phyloP scores from a whole-genome alignment of 441 rosid genomes.

The Pelargonium fulgidum region DNA sequence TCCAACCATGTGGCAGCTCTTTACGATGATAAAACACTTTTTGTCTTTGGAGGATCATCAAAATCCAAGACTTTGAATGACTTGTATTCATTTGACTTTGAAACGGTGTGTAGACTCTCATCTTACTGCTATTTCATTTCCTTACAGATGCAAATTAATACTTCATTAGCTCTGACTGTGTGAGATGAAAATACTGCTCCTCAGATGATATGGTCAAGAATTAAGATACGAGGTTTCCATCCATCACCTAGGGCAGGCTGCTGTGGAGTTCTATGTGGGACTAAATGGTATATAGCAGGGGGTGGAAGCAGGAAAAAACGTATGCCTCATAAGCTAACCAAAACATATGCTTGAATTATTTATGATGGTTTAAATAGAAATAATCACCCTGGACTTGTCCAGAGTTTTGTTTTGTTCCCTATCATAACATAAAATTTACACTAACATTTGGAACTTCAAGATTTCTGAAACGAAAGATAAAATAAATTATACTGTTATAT shows the following conservation, averaged over 20 bases:
- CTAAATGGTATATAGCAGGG: conserved; percentile 92
- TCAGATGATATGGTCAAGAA: conserved; percentile 96
- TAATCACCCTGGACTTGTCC: not conserved
- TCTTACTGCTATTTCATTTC: conserved; percentile 11
- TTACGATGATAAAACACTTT: conserved; percentile 68
- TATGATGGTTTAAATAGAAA: not conserved
- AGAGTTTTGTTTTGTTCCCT: not conserved
- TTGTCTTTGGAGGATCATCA: conserved; percentile 80
- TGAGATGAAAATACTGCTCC: conserved; percentile 19
- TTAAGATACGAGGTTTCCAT: conserved; percentile 82
- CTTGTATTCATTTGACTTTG: conserved; percentile 90
- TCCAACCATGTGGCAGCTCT: conserved; percentile 83
- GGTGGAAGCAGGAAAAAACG: conserved; percentile 96
- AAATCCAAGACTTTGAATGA: conserved; percentile 81
- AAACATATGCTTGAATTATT: conserved; percentile 6
- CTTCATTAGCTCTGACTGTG: conserved; percentile 14
- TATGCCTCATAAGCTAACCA: conserved; percentile 32
- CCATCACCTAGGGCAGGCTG: conserved; percentile 92
- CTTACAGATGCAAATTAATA: conserved; percentile 5
- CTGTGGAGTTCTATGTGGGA: conserved; percentile 83
- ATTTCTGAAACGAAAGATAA: not conserved
- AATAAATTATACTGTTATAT: not conserved
- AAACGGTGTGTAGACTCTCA: conserved; percentile 49
- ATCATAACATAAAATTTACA: not conserved
- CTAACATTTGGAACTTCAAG: not conserved